Base-by-base conservation (phyloP, 805 yeast genomes). In the Soucietia sequanensis region DNA sequence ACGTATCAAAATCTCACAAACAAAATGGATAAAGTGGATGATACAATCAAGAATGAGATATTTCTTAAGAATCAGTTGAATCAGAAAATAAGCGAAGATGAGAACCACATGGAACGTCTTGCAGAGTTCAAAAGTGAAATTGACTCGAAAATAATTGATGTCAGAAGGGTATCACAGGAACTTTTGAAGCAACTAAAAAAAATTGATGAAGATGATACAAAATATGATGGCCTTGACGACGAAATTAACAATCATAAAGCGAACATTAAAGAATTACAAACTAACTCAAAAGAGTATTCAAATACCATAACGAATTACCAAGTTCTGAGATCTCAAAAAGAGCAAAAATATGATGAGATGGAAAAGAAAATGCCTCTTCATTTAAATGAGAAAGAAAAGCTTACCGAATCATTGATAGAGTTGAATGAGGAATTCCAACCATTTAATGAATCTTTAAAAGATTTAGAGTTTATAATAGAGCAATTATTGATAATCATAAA, bases 401-500 rank as follows among this genome's bases (percentile, higher is more conserved):
- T 19, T 29, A 37, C 23, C 41, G 38, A 34, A 27, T 31, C 33
- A 2, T 45, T 42, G 19, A 23, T 37, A 13, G 47, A 47, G 10
- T 34, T 48, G 15, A 54, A 55, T 10, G 52, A 48, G 5, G 50
- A 50, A 15, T 58, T 51, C 29, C 32, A 38, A n/a, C 47, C 58
- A 2, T 56, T 58, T 33, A 58, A 65, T 1, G 68, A 65, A 3
- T 80, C 80, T 35, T 63, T 75, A 4, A 68, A 65, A 15, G 88
- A 83, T 37, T 53, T 78, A 19, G 90, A 84, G 43, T 89, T 80
- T 52, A 76, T 89, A 30, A 71, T 89, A 27, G 78, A 79, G 38
- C 96, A 93, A 56, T 57, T 91, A 14, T 54, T 91, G 24, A 58
- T 65, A 7, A 74, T 87, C 18, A 81, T 90, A 0, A 73, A 74